These are phyloP conservation scores for Saprolegnia parasitica DNA, from an alignment of 352 stramenopile genomes.

Conservation along the genomic window DNA sequence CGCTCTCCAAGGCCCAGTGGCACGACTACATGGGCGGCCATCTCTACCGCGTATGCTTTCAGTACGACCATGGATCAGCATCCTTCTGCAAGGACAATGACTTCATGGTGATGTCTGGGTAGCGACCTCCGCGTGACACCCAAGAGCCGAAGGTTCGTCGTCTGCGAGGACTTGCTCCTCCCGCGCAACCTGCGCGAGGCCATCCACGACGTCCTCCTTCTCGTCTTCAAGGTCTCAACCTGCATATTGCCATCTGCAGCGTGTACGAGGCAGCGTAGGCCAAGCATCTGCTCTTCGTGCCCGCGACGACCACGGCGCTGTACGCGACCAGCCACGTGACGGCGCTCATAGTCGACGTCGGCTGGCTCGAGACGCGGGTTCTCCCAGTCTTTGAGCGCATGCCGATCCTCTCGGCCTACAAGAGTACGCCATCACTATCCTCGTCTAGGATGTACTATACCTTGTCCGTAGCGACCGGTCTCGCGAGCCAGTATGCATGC, in stretches of 20 bases:
- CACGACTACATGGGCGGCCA: constrained; percentile 47
- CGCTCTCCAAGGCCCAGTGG: constrained; percentile 37
- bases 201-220: constrained; percentile 58
- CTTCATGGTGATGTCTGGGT: constrained; percentile 14
- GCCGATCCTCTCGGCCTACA: constrained; percentile 62
- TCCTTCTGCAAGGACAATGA: not conserved
- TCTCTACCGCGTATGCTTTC: constrained; percentile 60
- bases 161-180: constrained; percentile 74
- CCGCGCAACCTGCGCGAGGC: constrained; percentile 57
- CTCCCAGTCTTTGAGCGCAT: constrained; percentile 81
- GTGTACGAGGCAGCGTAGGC: not conserved
- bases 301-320: constrained; percentile 53
- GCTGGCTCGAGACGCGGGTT: constrained; percentile 64
- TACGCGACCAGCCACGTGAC: constrained; percentile 73
- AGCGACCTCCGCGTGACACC: constrained; percentile 63
- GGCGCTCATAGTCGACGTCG: constrained; percentile 72
- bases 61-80: constrained; percentile 42
- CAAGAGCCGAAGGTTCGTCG: constrained; percentile 60
- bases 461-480: constrained; percentile 14
- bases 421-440: constrained; percentile 36
- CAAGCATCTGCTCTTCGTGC: constrained; percentile 42
- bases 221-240: constrained; percentile 46
- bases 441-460: not conserved
- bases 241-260: not conserved
- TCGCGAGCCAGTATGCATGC: constrained; percentile 10